Conservation (phyloP, 2,329 filamentous ascomycete species). For the Aspergillus pseudotamarii region DNA sequence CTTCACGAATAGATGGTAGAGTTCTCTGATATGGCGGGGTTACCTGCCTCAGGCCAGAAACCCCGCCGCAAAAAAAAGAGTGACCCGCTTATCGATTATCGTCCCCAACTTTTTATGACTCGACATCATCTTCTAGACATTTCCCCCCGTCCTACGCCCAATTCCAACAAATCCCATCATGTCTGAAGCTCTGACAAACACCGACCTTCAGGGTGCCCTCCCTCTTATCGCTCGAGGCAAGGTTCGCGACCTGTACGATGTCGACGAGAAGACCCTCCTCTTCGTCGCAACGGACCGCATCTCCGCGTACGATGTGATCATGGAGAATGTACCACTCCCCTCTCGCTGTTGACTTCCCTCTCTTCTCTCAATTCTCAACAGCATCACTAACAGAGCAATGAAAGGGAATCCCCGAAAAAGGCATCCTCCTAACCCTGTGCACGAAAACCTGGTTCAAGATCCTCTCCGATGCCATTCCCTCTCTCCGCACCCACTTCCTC, state of each 20-base stretch:
- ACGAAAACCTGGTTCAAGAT: slow-evolving; percentile 70
- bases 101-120: neutral
- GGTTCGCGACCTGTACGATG: slow-evolving; percentile 77
- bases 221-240: slow-evolving; percentile 66
- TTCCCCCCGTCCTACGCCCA: neutral
- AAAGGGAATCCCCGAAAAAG: slow-evolving; percentile 69
- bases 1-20: neutral
- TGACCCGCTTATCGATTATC: slow-evolving; percentile 4
- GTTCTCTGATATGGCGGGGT: neutral
- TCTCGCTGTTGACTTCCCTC: neutral
- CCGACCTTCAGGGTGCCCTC: slow-evolving; percentile 48
- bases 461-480: slow-evolving; percentile 58
- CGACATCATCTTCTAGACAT: neutral
- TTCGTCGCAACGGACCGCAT: slow-evolving; percentile 89
- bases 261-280: slow-evolving; percentile 71
- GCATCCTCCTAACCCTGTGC: slow-evolving; percentile 67
- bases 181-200: slow-evolving; percentile 43
- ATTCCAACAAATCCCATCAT: slow-evolving; percentile 25
- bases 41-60: neutral
- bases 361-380: slow-evolving; percentile 43
- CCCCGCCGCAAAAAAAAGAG: neutral
- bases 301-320: slow-evolving; percentile 91
- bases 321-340: slow-evolving; percentile 69
- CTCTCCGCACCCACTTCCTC: slow-evolving; percentile 66
- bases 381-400: slow-evolving; percentile 22